Base-by-base conservation (phyloP, 75 land plant genomes). In the Pinus taeda region DNA sequence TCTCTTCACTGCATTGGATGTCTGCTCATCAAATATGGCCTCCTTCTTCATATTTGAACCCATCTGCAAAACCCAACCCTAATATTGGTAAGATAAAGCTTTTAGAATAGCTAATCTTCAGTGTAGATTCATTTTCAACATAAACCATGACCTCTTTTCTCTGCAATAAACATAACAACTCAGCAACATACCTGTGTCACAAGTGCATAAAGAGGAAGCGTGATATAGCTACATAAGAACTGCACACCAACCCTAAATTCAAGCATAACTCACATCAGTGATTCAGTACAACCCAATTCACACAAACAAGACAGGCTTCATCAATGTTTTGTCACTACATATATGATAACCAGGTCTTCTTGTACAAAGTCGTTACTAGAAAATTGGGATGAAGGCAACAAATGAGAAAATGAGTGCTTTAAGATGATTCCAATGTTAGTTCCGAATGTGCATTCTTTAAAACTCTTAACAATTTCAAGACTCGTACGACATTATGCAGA, bases 121-220 rank as follows among this genome's bases (percentile, higher is more conserved):
- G 21, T n/a, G n/a, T 18, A 42, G 20, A 21, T 14, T 42, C n/a
- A 69, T 69, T 69, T 69, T 39, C 22, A 49, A 49, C 55, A 20
- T 11, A 42, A 7, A 39, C 21, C 21, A 21, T 20, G 21, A 42
- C 72, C 72, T 22, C 3, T 69, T 69, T n/a, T 69, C 22, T 42
- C 53, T 69, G 42, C 49, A 69, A n/a, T 33, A 65, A 6, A 65
- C 9, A 30, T 15, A 5, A 65, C 69, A 39, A 67, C 71, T 18
- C 18, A 67, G 21, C 20, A 5, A 69, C 72, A 39, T 42, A 92
- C 96, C 96, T 93, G 96, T 63, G 94, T 85, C 11, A 93, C 96
- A 71, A 93, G 90, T 9, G 94, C 96, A 80, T 93, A 93, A 13
- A 93, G 86, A n/a, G 96, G 96, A 29, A 93, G 88, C 21, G 94